Evolutionary conservation across 768 basidiomycete species (phyloP), one percentile per base, ranked within the genome.

Genomic region (Collybiopsis confluens): DNA sequence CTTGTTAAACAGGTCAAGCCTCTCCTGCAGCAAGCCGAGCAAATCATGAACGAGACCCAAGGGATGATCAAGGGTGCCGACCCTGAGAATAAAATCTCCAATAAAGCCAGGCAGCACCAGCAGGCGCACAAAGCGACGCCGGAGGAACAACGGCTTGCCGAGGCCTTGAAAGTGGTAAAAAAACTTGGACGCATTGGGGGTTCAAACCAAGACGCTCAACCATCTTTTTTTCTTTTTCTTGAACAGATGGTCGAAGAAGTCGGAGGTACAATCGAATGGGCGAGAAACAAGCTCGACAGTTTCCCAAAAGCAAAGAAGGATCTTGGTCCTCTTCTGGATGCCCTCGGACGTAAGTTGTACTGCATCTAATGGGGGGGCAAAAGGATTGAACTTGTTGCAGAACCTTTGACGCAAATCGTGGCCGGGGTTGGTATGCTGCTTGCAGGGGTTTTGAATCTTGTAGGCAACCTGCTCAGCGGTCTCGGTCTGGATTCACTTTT

Each of bases 241-340:
- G 1, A 27, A 9, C 44, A 72, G 72, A 56, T 72, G 55, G 47
- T 70, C 24, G 62, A 72, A 55, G 68, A 70, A 54, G 70, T 73
- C 21, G 65, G 66, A 20, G 71, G 71, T 7, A 72, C 70, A 0
- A 68, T 72, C 33, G 66, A 72, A 40, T 72, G 71, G 69, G 71
- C 72, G 2, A 63, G 61, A 42, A 61, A 68, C 50, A 72, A 72
- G 56, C 61, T 72, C 33, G 64, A 70, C 27, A 61, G 59, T 13
- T 70, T 68, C 63, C 72, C 72, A 1, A 70, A 72, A 51, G 72
- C 71, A 1, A 71, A 73, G 63, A 58, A 55, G 41, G 69, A 72
- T 53, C 68, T 72, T 8, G 69, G 70, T 13, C 71, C 70, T 21
- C 59, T 72, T 18, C 61, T 73, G 8, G 71, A 71, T 45, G 70